Evolutionary conservation across 345 rosid species (phyloP), one percentile per base, ranked within the genome.

Genomic region (Lenwebbia sp.): DNA sequence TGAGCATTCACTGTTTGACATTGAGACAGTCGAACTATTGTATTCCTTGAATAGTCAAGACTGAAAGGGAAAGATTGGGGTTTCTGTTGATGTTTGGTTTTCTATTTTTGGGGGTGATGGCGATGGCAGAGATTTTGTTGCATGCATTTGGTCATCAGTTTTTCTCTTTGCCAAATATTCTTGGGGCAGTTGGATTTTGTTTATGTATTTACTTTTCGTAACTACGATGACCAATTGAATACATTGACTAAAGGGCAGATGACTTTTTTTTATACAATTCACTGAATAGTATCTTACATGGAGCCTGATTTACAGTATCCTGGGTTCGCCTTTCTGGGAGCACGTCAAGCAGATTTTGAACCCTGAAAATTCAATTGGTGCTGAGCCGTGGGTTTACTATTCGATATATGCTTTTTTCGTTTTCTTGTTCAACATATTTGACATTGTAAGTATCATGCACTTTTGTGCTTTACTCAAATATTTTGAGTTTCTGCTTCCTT

Each of bases 371-470:
- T 93, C 97, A 33, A 58, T 93, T 87, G 99, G 99, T 85, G 99
- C 99, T 82, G 92, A 88, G 44, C 98, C 96, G 19, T 97, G 96
- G 98, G 96, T 96, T 82, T 97, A 96, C 92, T 97, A 96, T 91
- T 89, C 98, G 47, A 89, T 94, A 85, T 97, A 93, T 89, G 99
- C 96, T 4, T 96, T 97, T 86, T 95, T 93, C 82, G 99, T 97
- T 85, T 97, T 95, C 85, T 78, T 97, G 56, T 95, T 97, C 94
- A 97, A 96, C 89, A 97, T 97, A 86, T 97, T 95, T 88, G 99
- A 97, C 93, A 97, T 95, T 83, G 98, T 97, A 88, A 97, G 98
- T 93, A 57, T 86, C 85, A 30, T 88, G 55, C 81, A 56, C 86
- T 62, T 84, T 57, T 82, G 62, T 82, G 65, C 50, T 83, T 54